A percentile compares a stretch with the other conserved stretches of the same genome.
Evolutionary conservation across 75 land plant genomes (phyloP).

Genomic region (Pinus albicaulis): DNA sequence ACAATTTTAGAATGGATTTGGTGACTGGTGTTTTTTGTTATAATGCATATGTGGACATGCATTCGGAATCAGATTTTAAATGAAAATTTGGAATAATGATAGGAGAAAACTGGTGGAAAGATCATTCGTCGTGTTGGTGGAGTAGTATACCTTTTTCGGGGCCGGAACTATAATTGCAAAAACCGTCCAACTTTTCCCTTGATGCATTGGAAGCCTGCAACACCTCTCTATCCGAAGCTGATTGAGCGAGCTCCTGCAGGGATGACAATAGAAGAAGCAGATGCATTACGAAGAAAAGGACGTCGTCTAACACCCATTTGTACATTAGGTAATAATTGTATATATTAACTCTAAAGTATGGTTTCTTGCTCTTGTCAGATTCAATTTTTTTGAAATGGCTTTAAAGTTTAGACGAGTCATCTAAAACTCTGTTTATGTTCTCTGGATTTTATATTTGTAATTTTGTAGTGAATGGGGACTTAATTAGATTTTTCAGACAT

Average conservation of each 20-base stretch:
- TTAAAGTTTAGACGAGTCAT: too few species aligned
- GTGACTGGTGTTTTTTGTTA: too few species aligned
- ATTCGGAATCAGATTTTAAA: not conserved
- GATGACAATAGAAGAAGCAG: conserved; percentile 58
- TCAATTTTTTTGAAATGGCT: too few species aligned
- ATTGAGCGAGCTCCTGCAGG: conserved; percentile 77
- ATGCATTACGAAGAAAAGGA: conserved; percentile 58
- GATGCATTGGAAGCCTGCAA: conserved; percentile 87
- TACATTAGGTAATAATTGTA: conserved; percentile 51
- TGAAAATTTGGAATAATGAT: not conserved
- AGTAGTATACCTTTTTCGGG: conserved; percentile 74
- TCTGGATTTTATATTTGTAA: too few species aligned
- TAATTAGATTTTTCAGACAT: too few species aligned
- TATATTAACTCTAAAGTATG: not conserved
- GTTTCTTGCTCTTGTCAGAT: not conserved
- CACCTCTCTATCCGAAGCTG: conserved; percentile 80
- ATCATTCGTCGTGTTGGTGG: conserved; percentile 75
- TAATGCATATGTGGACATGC: too few species aligned
- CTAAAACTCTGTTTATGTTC: too few species aligned
- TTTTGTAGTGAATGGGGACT: too few species aligned
- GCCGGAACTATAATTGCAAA: conserved; percentile 60
- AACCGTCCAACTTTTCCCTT: conserved; percentile 60
- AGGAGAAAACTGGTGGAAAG: conserved; percentile 87
- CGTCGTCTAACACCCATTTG: conserved; percentile 52
- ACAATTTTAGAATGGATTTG: too few species aligned